Evolutionary conservation across 1,284 basidiomycete genomes (phyloP).

Genomic region (Inonotus hispidus): DNA sequence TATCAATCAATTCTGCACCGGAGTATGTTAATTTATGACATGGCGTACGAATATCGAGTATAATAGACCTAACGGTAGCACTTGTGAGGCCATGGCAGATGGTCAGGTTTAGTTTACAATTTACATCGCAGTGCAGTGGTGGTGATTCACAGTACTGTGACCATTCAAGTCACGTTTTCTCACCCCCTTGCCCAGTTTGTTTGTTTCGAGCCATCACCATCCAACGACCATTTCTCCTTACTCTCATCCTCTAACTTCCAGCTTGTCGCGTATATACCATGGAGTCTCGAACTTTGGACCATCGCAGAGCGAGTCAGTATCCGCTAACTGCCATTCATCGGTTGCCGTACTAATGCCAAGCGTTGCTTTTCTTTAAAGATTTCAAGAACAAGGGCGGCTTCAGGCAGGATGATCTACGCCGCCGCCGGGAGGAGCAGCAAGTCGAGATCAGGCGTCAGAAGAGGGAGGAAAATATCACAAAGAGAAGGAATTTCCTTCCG

Average conservation of each 20-base stretch:
- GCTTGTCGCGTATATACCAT: slow-evolving; percentile 1
- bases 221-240: slow-evolving; percentile 6
- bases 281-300: slow-evolving; percentile 18
- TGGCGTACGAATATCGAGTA: not conserved
- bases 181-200: slow-evolving; percentile 12
- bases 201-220: slow-evolving; percentile 4
- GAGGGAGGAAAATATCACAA: slow-evolving; percentile 94
- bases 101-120: not conserved
- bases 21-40: not conserved
- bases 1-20: slow-evolving; percentile 79
- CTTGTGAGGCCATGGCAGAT: slow-evolving; percentile 46
- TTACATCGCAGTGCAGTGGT: not conserved
- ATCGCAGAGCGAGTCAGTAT: slow-evolving; percentile 17
- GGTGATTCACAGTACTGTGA: not conserved
- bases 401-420: slow-evolving; percentile 84
- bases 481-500: slow-evolving; percentile 88
- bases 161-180: not conserved
- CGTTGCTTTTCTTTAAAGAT: slow-evolving; percentile 29
- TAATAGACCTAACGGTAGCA: slow-evolving; percentile 44
- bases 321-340: not conserved
- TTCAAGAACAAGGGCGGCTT: slow-evolving; percentile 80
- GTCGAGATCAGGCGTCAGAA: slow-evolving; percentile 97
- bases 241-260: not conserved
- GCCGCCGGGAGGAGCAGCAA: slow-evolving; percentile 93
- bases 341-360: not conserved